A percentile compares a stretch with the other conserved stretches of the same genome.
These are phyloP conservation scores for Nicotiana knightiana DNA, from an alignment of 257 asterid genomes.

Conservation along the genomic window DNA sequence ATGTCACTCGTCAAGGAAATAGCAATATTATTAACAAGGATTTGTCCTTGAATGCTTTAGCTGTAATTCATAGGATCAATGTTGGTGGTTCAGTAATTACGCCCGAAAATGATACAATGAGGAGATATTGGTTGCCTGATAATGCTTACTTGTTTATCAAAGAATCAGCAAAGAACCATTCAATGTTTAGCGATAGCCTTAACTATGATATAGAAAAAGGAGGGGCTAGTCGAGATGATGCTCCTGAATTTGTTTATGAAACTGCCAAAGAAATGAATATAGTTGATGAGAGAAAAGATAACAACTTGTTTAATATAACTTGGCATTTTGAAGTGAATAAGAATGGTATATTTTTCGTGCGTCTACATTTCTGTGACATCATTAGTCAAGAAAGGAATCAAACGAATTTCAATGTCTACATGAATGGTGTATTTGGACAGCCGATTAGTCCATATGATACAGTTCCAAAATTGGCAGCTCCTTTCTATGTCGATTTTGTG, in stretches of 20 bases:
- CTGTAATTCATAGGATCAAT: slow-evolving; percentile 44
- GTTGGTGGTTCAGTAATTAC: slow-evolving; percentile 39
- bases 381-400: slow-evolving; percentile 7
- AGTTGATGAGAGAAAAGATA: not conserved
- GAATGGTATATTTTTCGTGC: slow-evolving; percentile 22
- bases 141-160: slow-evolving; percentile 17
- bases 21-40: not conserved
- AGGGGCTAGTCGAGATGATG: slow-evolving; percentile 22
- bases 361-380: slow-evolving; percentile 60
- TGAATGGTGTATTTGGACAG: not conserved
- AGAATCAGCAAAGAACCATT: not conserved
- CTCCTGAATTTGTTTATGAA: slow-evolving; percentile 43
- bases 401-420: slow-evolving; percentile 15
- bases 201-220: not conserved
- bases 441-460: not conserved
- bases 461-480: not conserved
- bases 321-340: slow-evolving; percentile 42
- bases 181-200: fast-evolving
- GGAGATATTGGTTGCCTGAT: slow-evolving; percentile 56
- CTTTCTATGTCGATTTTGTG: slow-evolving; percentile 33
- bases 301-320: slow-evolving; percentile 13
- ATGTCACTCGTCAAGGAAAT: slow-evolving; percentile 10
- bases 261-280: slow-evolving; percentile 39
- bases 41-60: slow-evolving; percentile 11
- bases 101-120: slow-evolving; percentile 25